phyloP scores from a whole-genome alignment of 2,329 filamentous ascomycete genomes.

The Nannizziopsis arthrosporioides region DNA sequence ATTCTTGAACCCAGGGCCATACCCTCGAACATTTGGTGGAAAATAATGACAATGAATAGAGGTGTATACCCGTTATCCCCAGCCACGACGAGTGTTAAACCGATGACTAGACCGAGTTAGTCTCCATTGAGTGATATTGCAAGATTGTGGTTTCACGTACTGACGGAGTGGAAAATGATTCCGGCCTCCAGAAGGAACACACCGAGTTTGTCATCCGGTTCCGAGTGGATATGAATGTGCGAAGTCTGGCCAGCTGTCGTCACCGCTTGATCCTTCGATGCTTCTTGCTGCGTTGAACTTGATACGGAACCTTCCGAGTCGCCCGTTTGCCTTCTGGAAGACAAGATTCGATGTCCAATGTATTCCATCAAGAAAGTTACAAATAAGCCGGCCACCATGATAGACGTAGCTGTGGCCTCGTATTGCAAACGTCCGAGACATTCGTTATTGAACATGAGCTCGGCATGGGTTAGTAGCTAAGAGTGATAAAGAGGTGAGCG shows the following conservation, averaged over 20 bases:
- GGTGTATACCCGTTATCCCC: slow-evolving; percentile 40
- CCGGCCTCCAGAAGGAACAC: slow-evolving; percentile 62
- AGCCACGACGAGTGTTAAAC: slow-evolving; percentile 50
- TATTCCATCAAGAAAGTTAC: slow-evolving; percentile 63
- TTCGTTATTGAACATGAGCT: slow-evolving; percentile 58
- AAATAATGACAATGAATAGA: slow-evolving; percentile 54
- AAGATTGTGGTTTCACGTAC: slow-evolving; percentile 37
- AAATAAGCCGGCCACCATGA: slow-evolving; percentile 64
- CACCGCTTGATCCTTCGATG: slow-evolving; percentile 17
- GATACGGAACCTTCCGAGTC: slow-evolving; percentile 20
- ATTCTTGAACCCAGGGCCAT: slow-evolving; percentile 44
- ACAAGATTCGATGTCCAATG: slow-evolving; percentile 48
- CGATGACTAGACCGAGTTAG: slow-evolving; percentile 39
- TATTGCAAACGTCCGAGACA: slow-evolving; percentile 57
- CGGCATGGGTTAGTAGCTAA: slow-evolving; percentile 60
- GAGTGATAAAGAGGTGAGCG: too few relatives aligned
- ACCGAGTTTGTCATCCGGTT: slow-evolving; percentile 38
- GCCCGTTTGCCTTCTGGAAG: slow-evolving; percentile 18
- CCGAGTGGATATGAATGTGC: slow-evolving; percentile 26
- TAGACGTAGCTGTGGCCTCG: slow-evolving; percentile 56
- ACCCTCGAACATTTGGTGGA: slow-evolving; percentile 70
- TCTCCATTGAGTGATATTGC: not conserved
- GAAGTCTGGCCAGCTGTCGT: slow-evolving; percentile 11
- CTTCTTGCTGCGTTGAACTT: slow-evolving; percentile 7
- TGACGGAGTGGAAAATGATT: slow-evolving; percentile 62